Evolutionary conservation across 345 rosid species (phyloP), one percentile per base, ranked within the genome.

Genomic region (Cardamine resedifolia): DNA sequence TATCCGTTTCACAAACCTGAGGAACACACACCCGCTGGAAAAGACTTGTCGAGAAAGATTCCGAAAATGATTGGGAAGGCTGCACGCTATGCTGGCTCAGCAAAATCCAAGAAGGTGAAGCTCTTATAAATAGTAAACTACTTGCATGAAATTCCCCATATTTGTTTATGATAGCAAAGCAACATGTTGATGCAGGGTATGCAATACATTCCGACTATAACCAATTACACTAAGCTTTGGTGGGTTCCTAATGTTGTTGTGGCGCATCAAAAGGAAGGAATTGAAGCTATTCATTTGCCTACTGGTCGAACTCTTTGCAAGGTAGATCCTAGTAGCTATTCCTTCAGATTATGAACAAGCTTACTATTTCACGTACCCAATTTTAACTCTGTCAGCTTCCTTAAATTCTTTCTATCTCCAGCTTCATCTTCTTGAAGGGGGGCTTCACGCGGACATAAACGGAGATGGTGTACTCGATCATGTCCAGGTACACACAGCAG

Each of bases 401-500:
- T 27, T 70, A 1, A 18, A 16, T 19, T 43, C 68, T 21, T 70
- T 57, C 60, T 16, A 0, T 70, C 61, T 56, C 66, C 82, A 92
- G 99, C 97, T 96, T 81, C 93, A 89, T 83, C 89, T 96, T 63
- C 97, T 66, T 79, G 99, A 92, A 86, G 99, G 99, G 45, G 98
- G 99, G 59, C 96, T 96, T 79, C 99, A 96, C 83, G 99, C 98
- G 36, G 99, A 96, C 83, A 87, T 96, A 64, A 92, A 96, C 58
- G 99, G 99, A 60, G 99, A 96, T 73, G 99, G 99, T 60, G 97
- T 96, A 72, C 92, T 96, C 23, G 99, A 96, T 82, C 98, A 96
- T 85, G 98, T 96, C 27, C 99, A 90, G 97, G 99, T 92, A 76
- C 64, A 24, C 18, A 5, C 63, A 56, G 45, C 39, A 59, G 16